Base-by-base conservation (phyloP, 2,329 filamentous ascomycete genomes). In the Lizonia empirigonia region DNA sequence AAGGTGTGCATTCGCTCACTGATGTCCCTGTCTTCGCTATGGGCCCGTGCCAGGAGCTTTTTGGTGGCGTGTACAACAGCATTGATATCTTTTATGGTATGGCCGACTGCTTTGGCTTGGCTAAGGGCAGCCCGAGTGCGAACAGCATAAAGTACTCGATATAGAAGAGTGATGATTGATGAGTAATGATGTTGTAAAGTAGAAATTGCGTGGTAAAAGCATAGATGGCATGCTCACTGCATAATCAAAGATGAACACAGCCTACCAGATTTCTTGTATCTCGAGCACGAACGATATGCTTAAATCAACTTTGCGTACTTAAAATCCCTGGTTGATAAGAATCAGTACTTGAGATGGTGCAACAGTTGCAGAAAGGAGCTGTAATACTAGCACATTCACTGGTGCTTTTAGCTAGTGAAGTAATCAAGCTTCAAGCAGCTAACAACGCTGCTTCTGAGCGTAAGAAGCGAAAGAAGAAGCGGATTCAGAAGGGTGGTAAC, bases 31-130 rank as follows among this genome's bases (percentile, higher is more conserved):
- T 94, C 16, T 93, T 89, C 64, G 87, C 89, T 1, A 82, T 83
- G 77, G 90, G 90, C 0, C 90, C 90, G 5, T 93, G 90, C 76
- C 86, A 91, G 71, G 86, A 90, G 63, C 75, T 82, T 12, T 94
- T 94, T 68, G 83, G 85, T 4, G 88, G 88, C 47, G 75, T 86
- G 3, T 90, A 85, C 60, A 85, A 79, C 71, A 88, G 85, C 67
- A 82, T 89, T 36, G 88, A 91, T 56, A 78, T 91, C 58, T 91
- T 91, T 64, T 91, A 85, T 75, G 85, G 86, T 71, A 89, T 91
- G 68, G 84, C 87, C 12, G 79, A 80, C 59, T 90, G 86, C 63
- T 75, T 90, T 46, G 87, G 87, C 8, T 46, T 72, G 22, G 64
- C 61, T 3, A 65, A 62, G 53, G 59, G 67, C 1, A 63, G 36